Base-by-base conservation (phyloP, 2,329 filamentous ascomycete species). In the Tothia fuscella region DNA sequence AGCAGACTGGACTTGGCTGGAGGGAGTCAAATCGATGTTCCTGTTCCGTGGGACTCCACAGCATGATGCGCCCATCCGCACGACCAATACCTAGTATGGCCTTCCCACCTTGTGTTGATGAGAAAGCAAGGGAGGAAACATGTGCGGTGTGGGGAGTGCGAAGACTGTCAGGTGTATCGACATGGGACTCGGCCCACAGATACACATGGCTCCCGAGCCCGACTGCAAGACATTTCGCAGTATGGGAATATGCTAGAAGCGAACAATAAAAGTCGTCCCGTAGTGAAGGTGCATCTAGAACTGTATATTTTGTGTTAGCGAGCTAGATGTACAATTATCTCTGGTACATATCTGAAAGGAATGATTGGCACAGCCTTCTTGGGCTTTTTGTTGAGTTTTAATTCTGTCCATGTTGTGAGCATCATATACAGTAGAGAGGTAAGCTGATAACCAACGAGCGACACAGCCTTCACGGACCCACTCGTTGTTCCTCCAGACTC, bases 181-280 rank as follows among this genome's bases (percentile, higher is more conserved):
- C 81, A 3, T 82, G 81, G 25, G 66, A 61, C 56, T 96, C 88
- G 0, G 86, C 89, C 91, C 89, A 98, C 4, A 84, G 74, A 57
- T 93, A 95, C 4, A 98, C 73, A 26, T 78, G 69, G 41, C 80
- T 77, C 0, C 80, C 80, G 12, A 96, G 69, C 0, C 85, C 89
- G 14, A 96, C 84, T 14, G 86, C 89, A 13, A 98, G 71, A 12
- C 80, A 83, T 41, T 82, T 74, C 38, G 77, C 74, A 6, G 75
- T 82, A 30, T 72, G 60, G 0, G 82, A 93, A 58, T 94, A 96
- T 7, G 91, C 86, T 41, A 98, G 70, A 2, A 88, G 71, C 0
- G 88, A 91, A 62, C 87, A 95, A 58, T 98, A 98, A 58, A 88
- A 98, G 59, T 98, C 89, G 53, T 96, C 87, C 43, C 86, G 78